A percentile compares a stretch with the other conserved stretches of the same genome.
These are phyloP conservation scores for Zizania palustris DNA, from an alignment of 202 grass and related monocot species.

Conservation along the genomic window DNA sequence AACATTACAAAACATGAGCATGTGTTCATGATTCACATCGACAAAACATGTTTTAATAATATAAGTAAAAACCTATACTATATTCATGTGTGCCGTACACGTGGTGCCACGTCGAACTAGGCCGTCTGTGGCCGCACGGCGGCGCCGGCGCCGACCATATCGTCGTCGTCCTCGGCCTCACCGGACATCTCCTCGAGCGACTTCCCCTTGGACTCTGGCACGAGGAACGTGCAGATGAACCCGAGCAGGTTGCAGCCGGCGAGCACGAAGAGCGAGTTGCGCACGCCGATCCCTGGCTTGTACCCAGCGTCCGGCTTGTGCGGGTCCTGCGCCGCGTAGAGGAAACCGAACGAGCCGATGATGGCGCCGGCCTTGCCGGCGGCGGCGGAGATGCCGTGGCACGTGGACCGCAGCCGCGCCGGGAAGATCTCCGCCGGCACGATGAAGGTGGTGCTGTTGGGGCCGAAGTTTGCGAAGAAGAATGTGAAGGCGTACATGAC, in stretches of 20 bases:
- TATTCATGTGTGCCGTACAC: neutral
- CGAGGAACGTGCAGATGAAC: constrained; percentile 55
- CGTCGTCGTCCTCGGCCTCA: constrained; percentile 47
- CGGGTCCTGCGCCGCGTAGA: constrained; percentile 61
- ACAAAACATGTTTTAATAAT: neutral
- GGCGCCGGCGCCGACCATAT: neutral
- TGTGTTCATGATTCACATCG: neutral
- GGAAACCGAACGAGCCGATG: constrained; percentile 65
- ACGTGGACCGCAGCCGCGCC: constrained; percentile 68
- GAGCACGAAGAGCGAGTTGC: constrained; percentile 75
- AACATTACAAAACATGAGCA: neutral
- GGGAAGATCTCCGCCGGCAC: constrained; percentile 88
- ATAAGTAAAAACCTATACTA: neutral
- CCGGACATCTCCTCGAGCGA: constrained; percentile 75
- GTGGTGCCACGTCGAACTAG: neutral
- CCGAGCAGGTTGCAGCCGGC: constrained; percentile 53
- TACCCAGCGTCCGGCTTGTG: constrained; percentile 59
- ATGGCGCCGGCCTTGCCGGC: constrained; percentile 70
- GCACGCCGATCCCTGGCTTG: constrained; percentile 50
- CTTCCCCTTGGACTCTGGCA: constrained; percentile 74
- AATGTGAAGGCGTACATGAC: constrained; percentile 83
- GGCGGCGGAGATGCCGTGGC: constrained; percentile 80
- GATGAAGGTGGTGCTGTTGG: constrained; percentile 83
- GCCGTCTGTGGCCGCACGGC: constrained; percentile 27
- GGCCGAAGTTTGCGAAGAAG: constrained; percentile 94